Conservation (phyloP, 805 yeast genomes). For the Candida railenensis region DNA sequence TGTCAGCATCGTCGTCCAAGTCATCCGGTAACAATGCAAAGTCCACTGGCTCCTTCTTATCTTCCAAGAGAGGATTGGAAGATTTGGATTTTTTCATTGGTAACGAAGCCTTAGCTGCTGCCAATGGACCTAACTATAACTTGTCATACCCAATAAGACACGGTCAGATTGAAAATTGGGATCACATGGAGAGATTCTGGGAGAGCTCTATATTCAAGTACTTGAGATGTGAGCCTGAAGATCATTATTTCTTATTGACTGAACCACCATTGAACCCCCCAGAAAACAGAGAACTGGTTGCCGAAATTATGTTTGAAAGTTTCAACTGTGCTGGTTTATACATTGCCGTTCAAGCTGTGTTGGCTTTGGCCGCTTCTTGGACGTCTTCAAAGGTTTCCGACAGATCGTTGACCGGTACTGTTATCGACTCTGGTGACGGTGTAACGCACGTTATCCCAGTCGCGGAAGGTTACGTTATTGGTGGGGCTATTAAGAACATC, state of each 20-base stretch:
- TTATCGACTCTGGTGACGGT: constrained; percentile 98
- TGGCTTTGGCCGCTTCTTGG: constrained; percentile 99
- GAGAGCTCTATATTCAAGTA: constrained; percentile 95
- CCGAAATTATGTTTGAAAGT: constrained; percentile 98
- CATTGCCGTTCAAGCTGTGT: constrained; percentile 98
- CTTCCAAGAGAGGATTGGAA: constrained; percentile 84
- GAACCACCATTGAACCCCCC: constrained; percentile 99
- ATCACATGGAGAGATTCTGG: constrained; percentile 99
- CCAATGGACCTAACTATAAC: constrained; percentile 88
- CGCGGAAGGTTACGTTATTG: constrained; percentile 98
- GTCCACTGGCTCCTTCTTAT: constrained; percentile 46
- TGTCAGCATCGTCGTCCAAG: constrained; percentile 45
- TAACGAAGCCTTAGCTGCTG: constrained; percentile 88
- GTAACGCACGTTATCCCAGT: constrained; percentile 99
- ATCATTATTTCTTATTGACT: constrained; percentile 90
- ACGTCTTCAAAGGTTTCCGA: constrained; percentile 93
- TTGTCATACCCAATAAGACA: constrained; percentile 91
- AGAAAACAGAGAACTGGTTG: constrained; percentile 97
- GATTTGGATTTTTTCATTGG: constrained; percentile 95
- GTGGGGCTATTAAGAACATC: constrained; percentile 93
- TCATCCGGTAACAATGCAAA: constrained; percentile 25
- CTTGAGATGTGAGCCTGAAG: constrained; percentile 97
- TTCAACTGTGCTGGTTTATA: constrained; percentile 98
- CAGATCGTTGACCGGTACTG: constrained; percentile 96
- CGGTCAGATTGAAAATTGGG: constrained; percentile 99